Evolutionary conservation across 495 filamentous ascomycete species (phyloP).

Genomic region (Corynascus novoguineensis): DNA sequence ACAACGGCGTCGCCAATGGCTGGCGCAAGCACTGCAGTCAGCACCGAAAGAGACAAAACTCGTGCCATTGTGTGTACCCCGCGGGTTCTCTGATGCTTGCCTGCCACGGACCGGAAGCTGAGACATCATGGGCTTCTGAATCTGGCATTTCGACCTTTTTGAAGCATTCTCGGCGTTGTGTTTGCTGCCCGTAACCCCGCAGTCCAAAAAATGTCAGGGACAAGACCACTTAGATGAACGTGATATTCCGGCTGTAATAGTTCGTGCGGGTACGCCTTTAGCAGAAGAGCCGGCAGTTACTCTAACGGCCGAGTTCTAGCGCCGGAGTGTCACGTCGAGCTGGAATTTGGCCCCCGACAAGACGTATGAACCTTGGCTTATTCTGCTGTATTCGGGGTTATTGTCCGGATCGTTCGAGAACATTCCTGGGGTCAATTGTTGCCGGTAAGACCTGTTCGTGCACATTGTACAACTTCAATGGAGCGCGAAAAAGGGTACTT

Average conservation of each 20-base stretch:
- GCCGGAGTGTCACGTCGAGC: background rate
- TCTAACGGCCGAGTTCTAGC: background rate
- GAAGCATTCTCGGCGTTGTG: too few species aligned
- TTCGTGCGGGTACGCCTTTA: background rate
- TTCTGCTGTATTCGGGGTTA: too few species aligned
- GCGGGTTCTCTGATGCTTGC: background rate
- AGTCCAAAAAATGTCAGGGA: background rate
- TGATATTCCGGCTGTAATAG: background rate
- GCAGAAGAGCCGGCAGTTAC: slow-evolving; percentile 5
- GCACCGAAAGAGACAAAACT: background rate
- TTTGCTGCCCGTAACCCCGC: background rate
- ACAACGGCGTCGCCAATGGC: background rate
- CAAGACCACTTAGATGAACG: background rate
- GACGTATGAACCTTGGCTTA: background rate
- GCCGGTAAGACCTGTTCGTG: too few species aligned
- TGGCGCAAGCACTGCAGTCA: slow-evolving; percentile 2
- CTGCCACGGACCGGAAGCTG: background rate
- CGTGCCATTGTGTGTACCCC: background rate
- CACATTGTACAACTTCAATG: too few species aligned
- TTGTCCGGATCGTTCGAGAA: background rate
- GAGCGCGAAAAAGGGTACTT: too few species aligned
- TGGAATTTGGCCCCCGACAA: background rate
- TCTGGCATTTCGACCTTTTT: background rate
- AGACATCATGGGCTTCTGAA: too few species aligned
- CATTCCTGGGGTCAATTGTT: too few species aligned